A percentile compares a stretch with the other conserved stretches of the same genome.
Evolutionary conservation across 192 early-diverging fungal genomes (phyloP).

Genomic region (Irineochytrium annulatum): DNA sequence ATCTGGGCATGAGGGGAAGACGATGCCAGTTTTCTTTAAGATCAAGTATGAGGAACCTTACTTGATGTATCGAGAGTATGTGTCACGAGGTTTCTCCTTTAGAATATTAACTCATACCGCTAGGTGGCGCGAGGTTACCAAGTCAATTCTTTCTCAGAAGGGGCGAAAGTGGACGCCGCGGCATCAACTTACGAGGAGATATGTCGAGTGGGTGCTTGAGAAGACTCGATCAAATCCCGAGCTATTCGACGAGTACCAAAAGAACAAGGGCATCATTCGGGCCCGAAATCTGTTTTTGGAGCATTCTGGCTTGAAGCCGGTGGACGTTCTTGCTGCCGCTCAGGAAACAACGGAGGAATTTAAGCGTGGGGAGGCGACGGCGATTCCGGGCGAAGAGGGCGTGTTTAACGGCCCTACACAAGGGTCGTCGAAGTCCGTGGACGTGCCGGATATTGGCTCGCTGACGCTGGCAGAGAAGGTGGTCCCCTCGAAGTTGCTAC

Average conservation of each 20-base stretch:
- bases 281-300: constrained; percentile 73
- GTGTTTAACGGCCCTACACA: no score
- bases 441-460: no score
- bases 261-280: constrained; percentile 77
- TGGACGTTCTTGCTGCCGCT: constrained; percentile 19
- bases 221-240: constrained; percentile 58
- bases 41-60: constrained; percentile 95
- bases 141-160: constrained; percentile 45
- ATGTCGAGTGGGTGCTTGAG: constrained; percentile 69
- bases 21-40: constrained; percentile 70
- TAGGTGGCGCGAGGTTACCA: constrained; percentile 88
- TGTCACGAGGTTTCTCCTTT: background rate
- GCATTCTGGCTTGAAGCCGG: constrained; percentile 13
- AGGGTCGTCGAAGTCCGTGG: no score
- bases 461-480: background rate
- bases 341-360: constrained; percentile 24
- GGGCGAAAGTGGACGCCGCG: constrained; percentile 29
- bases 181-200: constrained; percentile 59
- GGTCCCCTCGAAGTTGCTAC: background rate
- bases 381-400: background rate
- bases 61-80: constrained; percentile 81
- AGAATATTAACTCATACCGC: background rate
- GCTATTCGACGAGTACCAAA: constrained; percentile 59
- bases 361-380: constrained; percentile 23
- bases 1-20: constrained; percentile 9